Base-by-base conservation (phyloP, 1,284 basidiomycete genomes). In the Cutaneotrichosporon sp. region DNA sequence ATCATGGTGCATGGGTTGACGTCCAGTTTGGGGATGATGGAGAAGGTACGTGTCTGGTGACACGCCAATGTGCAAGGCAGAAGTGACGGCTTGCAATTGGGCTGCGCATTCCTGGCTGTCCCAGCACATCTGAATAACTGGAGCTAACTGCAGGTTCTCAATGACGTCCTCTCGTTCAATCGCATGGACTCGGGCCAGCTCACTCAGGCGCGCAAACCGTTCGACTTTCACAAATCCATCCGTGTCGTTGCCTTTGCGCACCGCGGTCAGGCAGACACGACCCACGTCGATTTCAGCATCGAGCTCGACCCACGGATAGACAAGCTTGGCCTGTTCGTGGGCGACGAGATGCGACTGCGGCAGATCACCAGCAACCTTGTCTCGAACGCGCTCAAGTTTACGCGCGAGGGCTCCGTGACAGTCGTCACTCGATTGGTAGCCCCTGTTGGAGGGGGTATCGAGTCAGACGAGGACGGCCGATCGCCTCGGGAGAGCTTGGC, bases 191-290 rank as follows among this genome's bases (percentile, higher is more conserved):
- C 67, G 14, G 77, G 76, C 27, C 68, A 66, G 43, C 63, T 71
- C 4, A 54, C 61, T 3, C 66, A 65, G 57, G 66, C 63, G 14
- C 44, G 57, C 11, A 63, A 83, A 79, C 88, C 89, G 4, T 91
- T 90, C 75, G 78, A 84, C 22, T 88, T 92, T 65, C 89, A 92
- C 71, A 82, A 86, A 63, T 84, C 86, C 35, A 85, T 93, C 76
- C 82, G 83, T 17, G 85, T 87, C 4, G 80, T 91, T 55, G 83
- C 90, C 52, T 80, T 88, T 4, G 86, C 88, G 3, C 78, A 92
- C 35, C 80, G 82, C 41, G 75, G 90, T 54, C 85, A 86, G 34
- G 86, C 87, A 0, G 79, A 88, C 55, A 84, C 86, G 25, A 80
- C 86, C n/a, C 80, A 80, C 27, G 79, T 91, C 39, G 77, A 82